A percentile compares a stretch with the other conserved stretches of the same genome.
Evolutionary conservation across 2,329 filamentous ascomycete genomes (phyloP).

Genomic region (Aspergillus arachidicola): DNA sequence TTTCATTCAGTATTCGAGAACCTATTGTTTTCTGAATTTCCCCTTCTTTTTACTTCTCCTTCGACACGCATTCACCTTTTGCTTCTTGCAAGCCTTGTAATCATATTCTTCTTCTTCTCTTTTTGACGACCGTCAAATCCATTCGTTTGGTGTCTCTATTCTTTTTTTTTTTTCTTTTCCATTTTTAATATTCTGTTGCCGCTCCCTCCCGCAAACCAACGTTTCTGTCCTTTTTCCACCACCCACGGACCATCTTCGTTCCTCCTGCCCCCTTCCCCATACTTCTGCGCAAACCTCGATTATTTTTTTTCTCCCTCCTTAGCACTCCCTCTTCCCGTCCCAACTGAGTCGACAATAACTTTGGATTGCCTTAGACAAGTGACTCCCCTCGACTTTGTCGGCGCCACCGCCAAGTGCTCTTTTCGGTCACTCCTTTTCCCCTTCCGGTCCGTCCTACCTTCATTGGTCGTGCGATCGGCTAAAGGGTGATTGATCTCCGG

Average conservation of each 20-base stretch:
- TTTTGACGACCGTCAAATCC: constrained; percentile 3
- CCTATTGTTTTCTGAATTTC: not conserved
- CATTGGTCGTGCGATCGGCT: constrained; percentile 1
- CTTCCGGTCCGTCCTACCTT: not conserved
- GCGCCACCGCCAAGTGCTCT: constrained; percentile 6
- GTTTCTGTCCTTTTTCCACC: constrained; percentile 12
- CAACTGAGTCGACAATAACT: not conserved
- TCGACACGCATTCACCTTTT: not conserved
- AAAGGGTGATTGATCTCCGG: constrained; percentile 6
- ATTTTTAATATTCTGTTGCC: not conserved
- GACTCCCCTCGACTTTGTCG: constrained; percentile 2
- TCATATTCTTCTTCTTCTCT: not conserved
- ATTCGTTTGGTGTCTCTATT: constrained; percentile 7
- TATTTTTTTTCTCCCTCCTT: not conserved
- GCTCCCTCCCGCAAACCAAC: constrained; percentile 12
- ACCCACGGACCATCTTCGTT: constrained; percentile 15
- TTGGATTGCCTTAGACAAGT: constrained; percentile 1
- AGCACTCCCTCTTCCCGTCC: not conserved
- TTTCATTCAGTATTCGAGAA: not conserved
- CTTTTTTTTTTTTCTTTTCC: not conserved
- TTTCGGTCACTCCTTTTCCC: constrained; percentile 9
- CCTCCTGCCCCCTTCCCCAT: constrained; percentile 16
- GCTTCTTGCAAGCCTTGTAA: not conserved
- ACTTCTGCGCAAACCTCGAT: constrained; percentile 1
- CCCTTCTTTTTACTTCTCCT: not conserved